phyloP scores from a whole-genome alignment of 1,139 yeast species.

The Blastobotrys ciferrii region DNA sequence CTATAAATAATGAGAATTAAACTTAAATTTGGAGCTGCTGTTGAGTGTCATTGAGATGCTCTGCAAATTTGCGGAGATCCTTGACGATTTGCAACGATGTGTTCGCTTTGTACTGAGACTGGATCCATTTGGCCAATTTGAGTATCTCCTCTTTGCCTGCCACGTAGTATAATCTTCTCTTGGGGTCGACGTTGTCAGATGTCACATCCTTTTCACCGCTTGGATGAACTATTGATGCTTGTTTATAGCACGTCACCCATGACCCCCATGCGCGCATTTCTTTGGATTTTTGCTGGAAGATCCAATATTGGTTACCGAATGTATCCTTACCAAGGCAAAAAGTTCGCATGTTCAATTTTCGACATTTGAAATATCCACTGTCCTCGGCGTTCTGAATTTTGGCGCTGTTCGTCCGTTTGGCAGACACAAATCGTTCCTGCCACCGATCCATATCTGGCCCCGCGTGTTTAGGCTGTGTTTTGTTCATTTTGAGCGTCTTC shows the following conservation, averaged over 20 bases:
- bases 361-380: constrained; percentile 25
- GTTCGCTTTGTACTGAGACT: constrained; percentile 18
- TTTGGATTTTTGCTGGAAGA: constrained; percentile 36
- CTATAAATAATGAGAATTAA: not conserved
- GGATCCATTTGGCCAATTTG: constrained; percentile 30
- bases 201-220: constrained; percentile 11
- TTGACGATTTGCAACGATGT: constrained; percentile 4
- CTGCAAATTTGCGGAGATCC: constrained; percentile 8
- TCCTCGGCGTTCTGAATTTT: constrained; percentile 33
- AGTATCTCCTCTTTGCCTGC: constrained; percentile 27
- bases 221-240: constrained; percentile 20
- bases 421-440: constrained; percentile 27
- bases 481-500: constrained; percentile 29
- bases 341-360: constrained; percentile 35
- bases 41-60: constrained; percentile 1
- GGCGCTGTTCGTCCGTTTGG: constrained; percentile 26
- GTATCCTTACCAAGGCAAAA: constrained; percentile 36
- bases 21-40: not conserved
- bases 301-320: constrained; percentile 40
- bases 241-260: constrained; percentile 32
- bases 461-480: constrained; percentile 23
- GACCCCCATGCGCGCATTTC: constrained; percentile 35
- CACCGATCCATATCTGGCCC: constrained; percentile 20
- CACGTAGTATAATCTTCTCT: constrained; percentile 23
- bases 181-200: not conserved